A percentile compares a stretch with the other conserved stretches of the same genome.
phyloP scores from a whole-genome alignment of 176 grass and related monocot genomes.

The Musa beccarii region DNA sequence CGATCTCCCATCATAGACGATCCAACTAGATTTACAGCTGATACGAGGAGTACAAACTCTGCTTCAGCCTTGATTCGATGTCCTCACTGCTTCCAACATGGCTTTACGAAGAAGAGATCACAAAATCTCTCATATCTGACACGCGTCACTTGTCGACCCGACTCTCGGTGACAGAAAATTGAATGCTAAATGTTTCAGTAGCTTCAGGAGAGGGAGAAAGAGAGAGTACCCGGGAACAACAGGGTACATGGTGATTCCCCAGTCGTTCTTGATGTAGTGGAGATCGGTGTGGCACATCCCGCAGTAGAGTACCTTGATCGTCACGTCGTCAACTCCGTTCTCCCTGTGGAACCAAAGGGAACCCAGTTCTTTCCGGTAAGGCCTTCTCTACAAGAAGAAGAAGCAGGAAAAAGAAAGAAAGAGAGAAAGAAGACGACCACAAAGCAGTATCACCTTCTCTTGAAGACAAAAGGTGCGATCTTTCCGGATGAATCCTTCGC shows the following conservation, averaged over 20 bases:
- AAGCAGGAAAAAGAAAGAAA: too few species aligned
- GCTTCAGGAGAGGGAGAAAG: neutral
- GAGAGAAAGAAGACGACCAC: neutral
- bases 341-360: constrained; percentile 15
- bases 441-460: constrained; percentile 36
- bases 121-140: too few species aligned
- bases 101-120: too few species aligned
- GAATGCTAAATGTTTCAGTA: neutral
- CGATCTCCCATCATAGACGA: too few species aligned
- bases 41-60: too few species aligned
- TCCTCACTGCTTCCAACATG: too few species aligned
- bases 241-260: constrained; percentile 84
- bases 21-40: too few species aligned
- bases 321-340: constrained; percentile 67
- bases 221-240: constrained; percentile 48
- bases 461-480: constrained; percentile 52
- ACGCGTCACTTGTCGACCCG: too few species aligned
- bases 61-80: too few species aligned
- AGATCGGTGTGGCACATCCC: constrained; percentile 94
- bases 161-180: too few species aligned
- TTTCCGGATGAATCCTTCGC: constrained; percentile 51
- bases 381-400: neutral
- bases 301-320: constrained; percentile 64
- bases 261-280: constrained; percentile 62
- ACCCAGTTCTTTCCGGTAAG: neutral